Evolutionary conservation across 441 rosid genomes (phyloP).

Genomic region (Breynia disticha): DNA sequence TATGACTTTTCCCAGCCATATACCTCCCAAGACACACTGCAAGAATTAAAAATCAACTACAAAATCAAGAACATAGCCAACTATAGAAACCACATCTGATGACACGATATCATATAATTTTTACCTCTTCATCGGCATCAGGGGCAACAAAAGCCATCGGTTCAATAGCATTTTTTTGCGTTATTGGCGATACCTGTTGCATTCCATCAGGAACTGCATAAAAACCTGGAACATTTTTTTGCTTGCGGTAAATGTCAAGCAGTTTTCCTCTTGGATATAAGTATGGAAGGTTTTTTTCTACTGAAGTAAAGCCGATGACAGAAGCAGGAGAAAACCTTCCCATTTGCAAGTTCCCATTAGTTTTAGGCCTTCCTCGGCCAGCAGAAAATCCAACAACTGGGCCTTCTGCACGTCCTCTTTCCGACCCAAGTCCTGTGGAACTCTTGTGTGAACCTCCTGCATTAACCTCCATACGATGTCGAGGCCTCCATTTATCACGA

Average conservation of each 20-base stretch:
- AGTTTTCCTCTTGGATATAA: constrained; percentile 77
- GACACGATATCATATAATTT: neutral
- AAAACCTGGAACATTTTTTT: constrained; percentile 31
- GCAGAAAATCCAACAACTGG: constrained; percentile 47
- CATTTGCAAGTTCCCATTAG: constrained; percentile 6
- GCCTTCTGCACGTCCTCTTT: constrained; percentile 54
- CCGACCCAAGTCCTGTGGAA: constrained; percentile 70
- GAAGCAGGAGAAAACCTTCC: constrained; percentile 27
- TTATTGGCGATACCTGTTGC: constrained; percentile 38
- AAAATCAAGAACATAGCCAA: neutral
- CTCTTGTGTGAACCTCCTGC: constrained; percentile 18
- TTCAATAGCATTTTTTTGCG: constrained; percentile 29
- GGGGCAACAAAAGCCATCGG: constrained; percentile 80
- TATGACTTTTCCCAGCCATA: constrained; percentile 64
- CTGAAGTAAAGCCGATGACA: constrained; percentile 15
- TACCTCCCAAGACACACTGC: constrained; percentile 46
- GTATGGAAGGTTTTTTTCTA: constrained; percentile 26
- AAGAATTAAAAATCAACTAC: constrained; percentile 6
- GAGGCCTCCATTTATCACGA: constrained; percentile 98
- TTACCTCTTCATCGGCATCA: constrained; percentile 68
- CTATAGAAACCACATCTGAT: neutral
- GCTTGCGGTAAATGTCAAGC: constrained; percentile 70
- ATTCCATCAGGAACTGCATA: constrained; percentile 33
- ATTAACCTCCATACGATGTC: constrained; percentile 35
- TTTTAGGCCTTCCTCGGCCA: constrained; percentile 65